These are phyloP conservation scores for Hysterium pulicare DNA, from an alignment of 2,329 filamentous ascomycete species.

Conservation along the genomic window DNA sequence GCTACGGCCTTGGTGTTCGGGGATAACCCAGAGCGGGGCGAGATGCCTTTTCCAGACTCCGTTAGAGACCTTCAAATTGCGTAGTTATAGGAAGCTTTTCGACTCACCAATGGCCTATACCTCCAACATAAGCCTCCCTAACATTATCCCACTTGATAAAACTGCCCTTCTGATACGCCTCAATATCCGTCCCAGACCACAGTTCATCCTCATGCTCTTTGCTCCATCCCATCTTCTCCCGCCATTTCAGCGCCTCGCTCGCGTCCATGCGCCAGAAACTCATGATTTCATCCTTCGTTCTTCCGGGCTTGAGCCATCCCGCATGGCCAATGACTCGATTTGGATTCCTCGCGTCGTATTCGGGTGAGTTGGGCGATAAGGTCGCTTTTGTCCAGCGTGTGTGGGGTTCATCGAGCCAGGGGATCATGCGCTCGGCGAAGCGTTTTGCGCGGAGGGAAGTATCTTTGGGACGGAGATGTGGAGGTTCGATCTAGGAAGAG, in stretches of 20 bases:
- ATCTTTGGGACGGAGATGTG: constrained; percentile 3
- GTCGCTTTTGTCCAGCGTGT: constrained; percentile 7
- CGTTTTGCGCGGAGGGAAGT: background rate
- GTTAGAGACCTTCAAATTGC: too few species aligned
- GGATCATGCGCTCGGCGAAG: constrained; percentile 10
- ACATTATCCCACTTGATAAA: constrained; percentile 9
- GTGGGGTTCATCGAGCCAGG: constrained; percentile 10
- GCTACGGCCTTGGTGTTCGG: constrained; percentile 11
- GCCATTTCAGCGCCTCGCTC: constrained; percentile 7
- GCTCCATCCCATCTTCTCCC: constrained; percentile 11
- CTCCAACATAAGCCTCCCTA: constrained; percentile 5
- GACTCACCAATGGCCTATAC: constrained; percentile 10
- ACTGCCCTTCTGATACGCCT: constrained; percentile 4
- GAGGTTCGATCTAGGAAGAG: constrained; percentile 5
- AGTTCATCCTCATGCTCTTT: constrained; percentile 10
- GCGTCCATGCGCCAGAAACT: constrained; percentile 11
- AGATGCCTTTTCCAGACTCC: constrained; percentile 5
- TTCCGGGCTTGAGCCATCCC: constrained; percentile 9
- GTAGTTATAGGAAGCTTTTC: background rate
- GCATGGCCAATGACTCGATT: constrained; percentile 11
- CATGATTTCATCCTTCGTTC: constrained; percentile 5
- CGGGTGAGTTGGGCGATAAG: constrained; percentile 3
- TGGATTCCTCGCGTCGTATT: constrained; percentile 5
- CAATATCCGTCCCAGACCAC: constrained; percentile 9
- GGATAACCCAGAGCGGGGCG: constrained; percentile 9